Base-by-base conservation (phyloP, 257 asterid genomes). In the Ilex aquifolium region DNA sequence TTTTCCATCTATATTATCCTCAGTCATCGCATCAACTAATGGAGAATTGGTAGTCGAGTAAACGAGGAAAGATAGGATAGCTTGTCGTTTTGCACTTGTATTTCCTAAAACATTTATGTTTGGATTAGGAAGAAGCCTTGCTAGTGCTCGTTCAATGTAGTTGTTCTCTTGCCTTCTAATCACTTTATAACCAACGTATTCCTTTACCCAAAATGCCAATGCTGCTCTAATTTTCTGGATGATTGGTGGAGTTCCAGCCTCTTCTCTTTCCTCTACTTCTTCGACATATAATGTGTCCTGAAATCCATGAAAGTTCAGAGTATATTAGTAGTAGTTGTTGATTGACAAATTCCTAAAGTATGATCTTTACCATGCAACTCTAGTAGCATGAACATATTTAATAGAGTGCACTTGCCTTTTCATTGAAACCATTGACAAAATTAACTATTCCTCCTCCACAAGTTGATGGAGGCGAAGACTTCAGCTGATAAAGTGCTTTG, bases 361-460 rank as follows among this genome's bases (percentile, higher is more conserved):
- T 42, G 10, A 42, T 11, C 48, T 42, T 7, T 42, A 6, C 7
- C 48, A 42, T 46, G 4, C 4, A 11, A 31, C 7, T 29, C 3
- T 5, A 27, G 21, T 13, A 27, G 8, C 1, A 40, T 10, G 30
- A 2, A 42, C 44, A 13, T 44, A 50, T 17, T 31, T 15, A 21
- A 15, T 10, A 8, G 44, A 51, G 12, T 10, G 14, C 2, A 74
- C 75, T 68, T 68, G 59, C 95, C 88, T 83, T 50, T 11, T 79
- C 80, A 42, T 66, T 59, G 63, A 48, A 74, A 46, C 74, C 59
- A 27, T 77, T 80, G 69, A 85, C 95, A 52, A 29, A 87, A 53
- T 79, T 66, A 44, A 87, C 90, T 10, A 84, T 87, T 31, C 93
- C 93, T 9, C 95, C 95, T 0, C 95, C 95, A 54, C 87, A 87